Base-by-base conservation (phyloP, 2,329 filamentous ascomycete species). In the Nothomitra cinnamomea region DNA sequence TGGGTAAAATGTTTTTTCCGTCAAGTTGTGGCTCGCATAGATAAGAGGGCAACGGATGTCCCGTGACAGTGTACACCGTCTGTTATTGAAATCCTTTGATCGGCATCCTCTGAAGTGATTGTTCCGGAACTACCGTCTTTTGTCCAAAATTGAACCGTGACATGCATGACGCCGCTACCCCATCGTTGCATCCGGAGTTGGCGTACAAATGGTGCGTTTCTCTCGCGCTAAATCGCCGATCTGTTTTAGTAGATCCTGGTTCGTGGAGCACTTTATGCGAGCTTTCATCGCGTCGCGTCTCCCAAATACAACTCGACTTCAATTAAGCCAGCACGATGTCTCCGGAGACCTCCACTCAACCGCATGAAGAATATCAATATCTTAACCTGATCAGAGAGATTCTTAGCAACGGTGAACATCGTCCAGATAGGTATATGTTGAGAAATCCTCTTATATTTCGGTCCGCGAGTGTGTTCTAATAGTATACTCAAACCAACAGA, bases 281-380 rank as follows among this genome's bases (percentile, higher is more conserved):
- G n/a, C 43, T 21, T 21, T 24, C 22, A 10, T 17, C 8, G 17
- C 17, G 19, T 22, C 43, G 43, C 43, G 43, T 47, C 43, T 47
- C 12, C 22, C 43, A 12, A 2, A 10, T 7, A 22, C 10, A 22
- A 24, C 24, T 32, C 25, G 24, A 25, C 32, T 6, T 1, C 13
- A 24, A 17, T 22, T 19, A 32, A 49, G 19, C 15, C n/a, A 25
- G 5, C 25, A 32, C 43, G 25, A 47, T 47, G 43, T 3, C 7
- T 24, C 43, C 43, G 8, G n/a, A 21, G 19, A 47, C 5, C n/a
- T 24, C 22, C 24, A 7, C 36, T 25, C 22, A 22, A 25, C 19
- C 53, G 19, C 87, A 95, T 63, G 89, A 96, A 72, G 92, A 98
- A 70, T 74, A 88, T 64, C 92, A 96, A 69, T 98, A 98, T 66